Percentiles rank a stretch among this genome's conserved stretches.
phyloP scores from a whole-genome alignment of 371 early-diverging fungal species.

The Rhizopus delemar region DNA sequence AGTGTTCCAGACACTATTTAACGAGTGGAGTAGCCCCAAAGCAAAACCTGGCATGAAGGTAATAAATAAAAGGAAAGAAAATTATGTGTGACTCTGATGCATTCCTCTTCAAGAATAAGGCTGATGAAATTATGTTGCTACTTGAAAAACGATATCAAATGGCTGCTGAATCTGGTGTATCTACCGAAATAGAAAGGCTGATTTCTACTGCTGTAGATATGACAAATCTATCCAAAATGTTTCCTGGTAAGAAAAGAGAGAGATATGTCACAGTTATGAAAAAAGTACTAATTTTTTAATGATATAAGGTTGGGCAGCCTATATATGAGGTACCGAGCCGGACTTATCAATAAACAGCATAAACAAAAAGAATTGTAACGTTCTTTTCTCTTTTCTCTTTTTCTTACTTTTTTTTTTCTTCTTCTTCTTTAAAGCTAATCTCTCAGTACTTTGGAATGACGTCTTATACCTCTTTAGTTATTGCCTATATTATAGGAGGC shows the following conservation, averaged over 20 bases:
- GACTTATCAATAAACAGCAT: no score
- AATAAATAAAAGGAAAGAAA: not conserved
- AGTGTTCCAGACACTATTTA: constrained; percentile 92
- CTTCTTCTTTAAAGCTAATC: not conserved
- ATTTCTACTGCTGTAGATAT: constrained; percentile 28
- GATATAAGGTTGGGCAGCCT: constrained; percentile 43
- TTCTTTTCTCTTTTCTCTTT: constrained; percentile 4
- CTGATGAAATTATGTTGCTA: constrained; percentile 2
- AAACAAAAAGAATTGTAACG: no score
- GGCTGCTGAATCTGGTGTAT: constrained; percentile 9
- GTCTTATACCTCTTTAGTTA: constrained; percentile 14
- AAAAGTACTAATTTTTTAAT: not conserved
- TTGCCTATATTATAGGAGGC: constrained; percentile 50
- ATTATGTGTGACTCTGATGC: not conserved
- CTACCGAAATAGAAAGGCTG: constrained; percentile 13
- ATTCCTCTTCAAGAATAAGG: not conserved
- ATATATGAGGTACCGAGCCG: constrained; percentile 11
- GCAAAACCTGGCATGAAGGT: not conserved
- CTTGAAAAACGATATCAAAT: constrained; percentile 7
- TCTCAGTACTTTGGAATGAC: not conserved
- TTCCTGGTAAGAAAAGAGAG: constrained; percentile 25
- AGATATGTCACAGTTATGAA: not conserved
- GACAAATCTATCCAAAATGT: constrained; percentile 34
- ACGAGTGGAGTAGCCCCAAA: constrained; percentile 62
- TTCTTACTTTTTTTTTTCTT: no score